phyloP scores from a whole-genome alignment of 2,329 filamentous ascomycete species.

The Aureobasidium uvarum region DNA sequence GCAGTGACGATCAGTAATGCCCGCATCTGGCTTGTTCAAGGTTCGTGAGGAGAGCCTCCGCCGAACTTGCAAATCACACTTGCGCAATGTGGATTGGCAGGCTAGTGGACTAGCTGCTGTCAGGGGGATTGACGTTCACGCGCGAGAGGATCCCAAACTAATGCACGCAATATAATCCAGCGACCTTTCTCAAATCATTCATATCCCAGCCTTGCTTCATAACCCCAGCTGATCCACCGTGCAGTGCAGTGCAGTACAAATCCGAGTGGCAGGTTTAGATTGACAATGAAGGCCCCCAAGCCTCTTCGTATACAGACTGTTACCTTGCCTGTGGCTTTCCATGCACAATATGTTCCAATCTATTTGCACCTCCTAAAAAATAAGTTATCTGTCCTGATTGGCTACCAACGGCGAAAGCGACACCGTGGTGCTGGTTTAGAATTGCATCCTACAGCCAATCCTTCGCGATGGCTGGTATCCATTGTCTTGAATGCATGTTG shows the following conservation, averaged over 20 bases:
- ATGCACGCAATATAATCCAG: constrained; percentile 22
- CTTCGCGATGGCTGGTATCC: background rate
- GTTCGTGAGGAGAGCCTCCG: background rate
- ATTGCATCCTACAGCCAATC: background rate
- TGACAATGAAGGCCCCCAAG: constrained; percentile 12
- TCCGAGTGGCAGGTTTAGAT: constrained; percentile 17
- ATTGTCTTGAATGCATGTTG: background rate
- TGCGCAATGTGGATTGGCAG: constrained; percentile 21
- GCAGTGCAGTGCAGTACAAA: background rate
- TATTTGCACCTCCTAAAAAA: background rate
- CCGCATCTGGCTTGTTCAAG: background rate
- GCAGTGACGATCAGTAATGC: constrained; percentile 8
- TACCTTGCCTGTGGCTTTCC: background rate
- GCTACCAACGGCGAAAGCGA: background rate
- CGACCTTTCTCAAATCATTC: constrained; percentile 21
- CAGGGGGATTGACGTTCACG: constrained; percentile 11
- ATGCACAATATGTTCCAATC: constrained; percentile 9
- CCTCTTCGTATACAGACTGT: background rate
- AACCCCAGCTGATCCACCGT: constrained; percentile 17
- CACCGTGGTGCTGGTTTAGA: background rate
- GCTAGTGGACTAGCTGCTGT: constrained; percentile 10
- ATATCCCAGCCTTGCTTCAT: constrained; percentile 17
- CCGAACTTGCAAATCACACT: constrained; percentile 18
- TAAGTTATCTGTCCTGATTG: background rate
- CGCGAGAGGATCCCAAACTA: background rate